Evolutionary conservation across 1,284 basidiomycete genomes (phyloP), one percentile per base, ranked within the genome.

Genomic region (Cryptococcus sp.): DNA sequence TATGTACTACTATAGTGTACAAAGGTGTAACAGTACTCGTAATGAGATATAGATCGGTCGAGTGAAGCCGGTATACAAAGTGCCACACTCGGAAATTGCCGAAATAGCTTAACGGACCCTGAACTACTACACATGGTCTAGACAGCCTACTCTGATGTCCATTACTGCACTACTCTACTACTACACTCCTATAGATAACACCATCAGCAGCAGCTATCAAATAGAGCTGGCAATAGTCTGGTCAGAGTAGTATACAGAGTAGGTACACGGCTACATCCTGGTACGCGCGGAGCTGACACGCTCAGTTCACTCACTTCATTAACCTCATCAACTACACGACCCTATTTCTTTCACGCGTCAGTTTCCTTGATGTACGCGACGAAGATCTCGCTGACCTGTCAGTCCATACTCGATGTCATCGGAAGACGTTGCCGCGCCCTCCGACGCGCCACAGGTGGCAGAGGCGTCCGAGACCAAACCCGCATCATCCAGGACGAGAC

Each of bases 401-500:
- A 18, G 7, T 2, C 16, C 28, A 7, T 14, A 5, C 5, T 16
- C 18, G 36, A 39, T 39, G 36, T 39, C 53, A 13, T 46, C 46
- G 14, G 57, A 57, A 41, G 45, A 51, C 13, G 14, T 54, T 40
- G 28, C 50, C 34, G 42, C 59, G 11, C 31, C 50, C 31, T 56
- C 32, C 21, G 53, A 50, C 28, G 42, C 49, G 42, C 40, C 45
- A 28, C 42, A 42, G 16, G 49, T 18, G 21, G 42, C 44, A 2
- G 46, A 44, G 14, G 41, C 50, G 13, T 40, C 55, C 24, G 19
- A 43, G 14, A 25, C 40, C 40, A 59, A 54, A 45, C 46, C 49
- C 31, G 42, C 50, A 21, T 39, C 50, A 16, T 39, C 58, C 21
- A 39, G 36, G 14, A 39, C 36, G 36, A 5, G 36, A 19, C 36